Conservation (phyloP, 805 yeast genomes). For the Starmerella powellii region DNA sequence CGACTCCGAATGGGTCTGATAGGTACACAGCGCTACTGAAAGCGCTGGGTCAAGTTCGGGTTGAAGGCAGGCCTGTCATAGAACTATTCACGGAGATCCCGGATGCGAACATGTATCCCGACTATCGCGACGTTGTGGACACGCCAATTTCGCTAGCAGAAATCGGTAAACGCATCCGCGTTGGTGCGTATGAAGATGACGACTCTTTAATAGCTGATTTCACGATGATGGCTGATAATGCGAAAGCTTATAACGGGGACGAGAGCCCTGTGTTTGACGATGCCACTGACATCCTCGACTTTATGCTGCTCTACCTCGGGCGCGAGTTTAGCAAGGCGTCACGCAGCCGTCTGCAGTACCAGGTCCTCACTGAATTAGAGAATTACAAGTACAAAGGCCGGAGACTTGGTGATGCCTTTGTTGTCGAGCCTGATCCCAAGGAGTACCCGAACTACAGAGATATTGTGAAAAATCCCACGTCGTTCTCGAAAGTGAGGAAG, state of each 20-base stretch:
- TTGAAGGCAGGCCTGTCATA: conserved; percentile 24
- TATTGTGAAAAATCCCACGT: conserved; percentile 60
- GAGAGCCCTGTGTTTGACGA: conserved; percentile 54
- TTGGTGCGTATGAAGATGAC: conserved; percentile 28
- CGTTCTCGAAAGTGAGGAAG: conserved; percentile 47
- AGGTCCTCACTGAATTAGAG: conserved; percentile 20
- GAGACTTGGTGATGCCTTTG: conserved; percentile 54
- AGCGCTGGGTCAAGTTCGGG: conserved; percentile 15
- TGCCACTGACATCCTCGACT: conserved; percentile 44
- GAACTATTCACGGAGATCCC: conserved; percentile 62
- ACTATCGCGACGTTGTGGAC: conserved; percentile 55
- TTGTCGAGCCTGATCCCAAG: conserved; percentile 57
- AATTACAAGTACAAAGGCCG: conserved; percentile 31
- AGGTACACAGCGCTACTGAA: conserved; percentile 17
- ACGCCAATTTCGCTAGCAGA: conserved; percentile 62
- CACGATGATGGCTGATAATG: conserved; percentile 56
- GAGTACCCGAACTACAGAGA: conserved; percentile 73
- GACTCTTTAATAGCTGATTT: conserved; percentile 47
- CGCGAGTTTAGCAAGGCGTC: conserved; percentile 25
- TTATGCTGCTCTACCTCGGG: conserved; percentile 41
- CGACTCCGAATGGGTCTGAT: conserved; percentile 7
- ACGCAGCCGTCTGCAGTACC: conserved; percentile 21
- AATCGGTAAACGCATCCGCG: conserved; percentile 39
- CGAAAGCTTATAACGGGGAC: conserved; percentile 58
- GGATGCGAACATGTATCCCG: conserved; percentile 61